Evolutionary conservation across 2,329 filamentous ascomycete genomes (phyloP).

Genomic region (Nannizziopsis barbatae): DNA sequence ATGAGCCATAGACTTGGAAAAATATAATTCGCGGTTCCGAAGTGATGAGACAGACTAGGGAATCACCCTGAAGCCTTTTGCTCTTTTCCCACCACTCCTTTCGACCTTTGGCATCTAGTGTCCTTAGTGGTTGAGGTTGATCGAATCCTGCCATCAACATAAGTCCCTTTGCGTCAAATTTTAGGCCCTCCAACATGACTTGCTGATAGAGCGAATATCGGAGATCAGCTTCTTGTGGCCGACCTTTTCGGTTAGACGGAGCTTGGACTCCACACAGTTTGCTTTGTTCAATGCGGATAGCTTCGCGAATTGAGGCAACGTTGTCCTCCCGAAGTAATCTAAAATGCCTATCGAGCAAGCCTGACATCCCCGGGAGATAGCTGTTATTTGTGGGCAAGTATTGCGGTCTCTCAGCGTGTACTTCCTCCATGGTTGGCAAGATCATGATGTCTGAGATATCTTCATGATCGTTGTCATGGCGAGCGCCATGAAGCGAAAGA

Average conservation of each 20-base stretch:
- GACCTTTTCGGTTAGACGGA: too few species aligned
- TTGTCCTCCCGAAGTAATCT: conserved; percentile 47
- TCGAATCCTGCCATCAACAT: conserved; percentile 37
- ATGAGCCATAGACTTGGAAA: conserved; percentile 16
- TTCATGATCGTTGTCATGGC: conserved; percentile 43
- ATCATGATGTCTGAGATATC: conserved; percentile 40
- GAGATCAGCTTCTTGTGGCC: too few species aligned
- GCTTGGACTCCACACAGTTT: too few species aligned
- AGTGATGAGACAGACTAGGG: conserved; percentile 40
- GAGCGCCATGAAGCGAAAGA: conserved; percentile 11
- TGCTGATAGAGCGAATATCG: conserved; percentile 30
- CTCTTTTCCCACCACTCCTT: conserved; percentile 42
- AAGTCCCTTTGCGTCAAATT: conserved; percentile 35
- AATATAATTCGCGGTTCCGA: conserved; percentile 23
- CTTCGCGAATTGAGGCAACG: conserved; percentile 43
- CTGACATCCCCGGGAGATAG: conserved; percentile 36
- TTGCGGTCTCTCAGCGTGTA: conserved; percentile 20
- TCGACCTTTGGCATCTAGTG: conserved; percentile 22
- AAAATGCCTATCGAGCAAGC: conserved; percentile 46
- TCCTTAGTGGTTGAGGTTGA: conserved; percentile 32
- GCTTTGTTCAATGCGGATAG: conserved; percentile 33
- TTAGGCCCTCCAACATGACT: conserved; percentile 23
- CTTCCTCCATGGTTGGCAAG: conserved; percentile 41
- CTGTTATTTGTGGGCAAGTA: conserved; percentile 24
- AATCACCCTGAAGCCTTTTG: conserved; percentile 41